Evolutionary conservation across 805 yeast genomes (phyloP), one percentile per base, ranked within the genome.

Genomic region (Yamadazyma takamatsuzukensis): DNA sequence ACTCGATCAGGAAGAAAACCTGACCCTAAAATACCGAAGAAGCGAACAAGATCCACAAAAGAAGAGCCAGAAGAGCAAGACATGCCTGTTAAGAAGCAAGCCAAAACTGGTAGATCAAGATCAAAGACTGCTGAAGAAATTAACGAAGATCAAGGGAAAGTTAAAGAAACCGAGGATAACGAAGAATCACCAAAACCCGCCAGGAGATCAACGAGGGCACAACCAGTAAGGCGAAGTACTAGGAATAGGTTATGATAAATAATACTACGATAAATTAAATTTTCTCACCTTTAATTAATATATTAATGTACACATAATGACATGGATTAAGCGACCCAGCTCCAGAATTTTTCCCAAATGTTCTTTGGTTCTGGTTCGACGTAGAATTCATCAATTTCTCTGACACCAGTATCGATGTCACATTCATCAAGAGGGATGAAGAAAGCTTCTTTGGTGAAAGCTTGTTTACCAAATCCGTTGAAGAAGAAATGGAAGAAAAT

Each of bases 341-440:
- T 56, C 80, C 82, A 76, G 44, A 76, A 56, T 50, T 73, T 77
- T 30, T 68, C 80, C 76, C 79, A 72, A 18, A 69, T 28, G 29
- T 60, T 72, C 37, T 58, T 71, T 30, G 78, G 77, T n/a, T 51
- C 68, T 4, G 72, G 78, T 19, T 48, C 56, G 22, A 74, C 83
- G 77, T 80, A 77, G 4, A 68, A 67, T 24, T 71, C 77, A 31
- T 80, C 86, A 22, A 74, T 61, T 36, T 73, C 80, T 51, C 83
- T 70, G 46, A 80, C 76, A 36, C 82, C 86, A 11, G 80, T 61
- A 39, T 78, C 83, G 35, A 78, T 76, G 53, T 85, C 95, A 37
- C 83, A 68, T 16, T 80, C 78, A n/a, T 74, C 78, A 22, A 70
- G 33, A 14, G 72, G 68, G 25, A 70, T 53, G 40, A 74, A 54